Conservation (phyloP, 306 rosid genomes). For the Arachis stenosperma region DNA sequence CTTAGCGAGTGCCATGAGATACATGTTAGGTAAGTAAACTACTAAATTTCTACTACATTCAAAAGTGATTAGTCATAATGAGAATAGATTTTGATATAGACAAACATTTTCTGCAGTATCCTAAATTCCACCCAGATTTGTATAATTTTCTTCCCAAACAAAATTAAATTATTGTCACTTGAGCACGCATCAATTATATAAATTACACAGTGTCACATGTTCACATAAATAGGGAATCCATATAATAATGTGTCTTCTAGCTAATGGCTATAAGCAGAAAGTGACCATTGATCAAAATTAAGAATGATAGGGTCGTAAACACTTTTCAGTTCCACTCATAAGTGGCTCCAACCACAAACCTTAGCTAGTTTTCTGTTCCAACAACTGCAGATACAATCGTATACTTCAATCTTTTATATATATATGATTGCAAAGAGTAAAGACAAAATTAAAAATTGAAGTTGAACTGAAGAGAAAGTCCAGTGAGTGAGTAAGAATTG, state of each 20-base stretch:
- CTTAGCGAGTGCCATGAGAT: background rate
- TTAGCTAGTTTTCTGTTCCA: background rate
- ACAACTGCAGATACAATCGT: background rate
- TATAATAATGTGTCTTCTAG: slow-evolving; percentile 6
- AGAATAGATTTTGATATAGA: background rate
- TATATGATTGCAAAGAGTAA: slow-evolving; percentile 27
- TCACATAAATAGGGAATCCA: slow-evolving; percentile 20
- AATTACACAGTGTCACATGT: background rate
- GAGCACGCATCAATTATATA: background rate
- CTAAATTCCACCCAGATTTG: background rate
- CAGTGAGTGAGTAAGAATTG: background rate
- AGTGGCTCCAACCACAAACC: background rate
- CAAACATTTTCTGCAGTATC: no score
- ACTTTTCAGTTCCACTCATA: slow-evolving; percentile 32
- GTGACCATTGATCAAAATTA: slow-evolving; percentile 1
- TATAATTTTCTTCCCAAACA: background rate
- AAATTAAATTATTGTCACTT: background rate
- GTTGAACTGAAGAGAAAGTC: background rate
- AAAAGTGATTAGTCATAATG: background rate
- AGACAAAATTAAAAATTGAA: slow-evolving; percentile 36
- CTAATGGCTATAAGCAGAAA: slow-evolving; percentile 16
- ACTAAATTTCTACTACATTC: background rate
- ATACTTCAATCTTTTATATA: background rate
- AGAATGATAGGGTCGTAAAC: slow-evolving; percentile 9
- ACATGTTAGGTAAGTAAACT: background rate